Evolutionary conservation across 169 alveolate species (phyloP).

Genomic region (Plasmodium blacklocki): DNA sequence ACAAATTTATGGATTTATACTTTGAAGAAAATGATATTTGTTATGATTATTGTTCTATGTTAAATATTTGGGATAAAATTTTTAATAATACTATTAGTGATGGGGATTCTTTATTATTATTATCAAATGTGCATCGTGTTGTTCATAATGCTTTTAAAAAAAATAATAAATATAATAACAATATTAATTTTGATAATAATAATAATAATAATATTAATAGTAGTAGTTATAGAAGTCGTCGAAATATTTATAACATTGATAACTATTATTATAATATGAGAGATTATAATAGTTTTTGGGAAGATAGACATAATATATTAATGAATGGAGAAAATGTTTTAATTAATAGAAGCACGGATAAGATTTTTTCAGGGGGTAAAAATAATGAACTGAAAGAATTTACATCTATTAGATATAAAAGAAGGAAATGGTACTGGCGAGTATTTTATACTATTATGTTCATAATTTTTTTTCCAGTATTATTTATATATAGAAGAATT

Average conservation of each 20-base stretch:
- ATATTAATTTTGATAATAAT: background rate
- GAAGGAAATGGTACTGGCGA: slow-evolving; percentile 68
- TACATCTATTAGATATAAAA: slow-evolving; percentile 24
- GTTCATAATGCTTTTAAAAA: slow-evolving; percentile 28
- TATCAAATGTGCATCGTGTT: slow-evolving; percentile 39
- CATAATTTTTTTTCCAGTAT: slow-evolving; percentile 46
- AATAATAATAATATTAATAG: too few relatives aligned
- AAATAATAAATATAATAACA: slow-evolving; percentile 38
- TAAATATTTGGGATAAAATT: slow-evolving; percentile 67
- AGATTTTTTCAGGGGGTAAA: slow-evolving; percentile 8
- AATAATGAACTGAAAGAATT: slow-evolving; percentile 35
- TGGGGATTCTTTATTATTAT: slow-evolving; percentile 38
- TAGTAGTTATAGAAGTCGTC: too few relatives aligned
- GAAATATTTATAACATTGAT: too few relatives aligned
- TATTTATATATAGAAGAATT: slow-evolving; percentile 48
- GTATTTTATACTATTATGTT: slow-evolving; percentile 48
- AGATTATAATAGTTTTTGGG: too few relatives aligned
- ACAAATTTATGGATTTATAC: slow-evolving; percentile 58
- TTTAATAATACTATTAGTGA: slow-evolving; percentile 42
- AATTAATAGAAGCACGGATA: slow-evolving; percentile 35
- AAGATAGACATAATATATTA: background rate
- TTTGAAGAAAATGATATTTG: slow-evolving; percentile 69
- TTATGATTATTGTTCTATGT: slow-evolving; percentile 62
- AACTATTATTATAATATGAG: too few relatives aligned
- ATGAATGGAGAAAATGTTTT: slow-evolving; percentile 15